Percentiles rank a stretch among this genome's conserved stretches.
Conservation (phyloP, 768 basidiomycete species). For the Serendipita indica region DNA sequence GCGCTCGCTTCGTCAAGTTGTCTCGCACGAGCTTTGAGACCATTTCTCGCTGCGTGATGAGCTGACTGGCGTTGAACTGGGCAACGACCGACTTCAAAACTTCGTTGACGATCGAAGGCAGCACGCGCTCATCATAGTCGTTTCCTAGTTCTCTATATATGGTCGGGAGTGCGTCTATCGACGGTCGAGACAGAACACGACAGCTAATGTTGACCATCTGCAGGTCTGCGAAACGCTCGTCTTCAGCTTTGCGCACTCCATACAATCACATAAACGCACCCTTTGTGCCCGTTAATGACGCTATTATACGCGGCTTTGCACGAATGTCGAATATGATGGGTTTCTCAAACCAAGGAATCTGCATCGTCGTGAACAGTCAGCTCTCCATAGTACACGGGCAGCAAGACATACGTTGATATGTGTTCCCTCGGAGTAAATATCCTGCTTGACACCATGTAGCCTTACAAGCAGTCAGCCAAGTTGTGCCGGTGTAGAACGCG, state of each 20-base stretch:
- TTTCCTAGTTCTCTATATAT: constrained; percentile 92
- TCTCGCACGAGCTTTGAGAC: constrained; percentile 92
- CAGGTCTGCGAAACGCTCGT: constrained; percentile 46
- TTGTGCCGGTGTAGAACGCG: not conserved
- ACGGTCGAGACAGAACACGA: constrained; percentile 89
- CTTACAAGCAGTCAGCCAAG: constrained; percentile 27
- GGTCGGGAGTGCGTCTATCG: constrained; percentile 56
- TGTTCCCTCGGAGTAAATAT: constrained; percentile 87
- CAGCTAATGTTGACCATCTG: constrained; percentile 97
- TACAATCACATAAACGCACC: constrained; percentile 30
- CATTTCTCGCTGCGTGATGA: constrained; percentile 96
- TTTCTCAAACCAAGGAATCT: constrained; percentile 97
- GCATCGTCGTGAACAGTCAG: not conserved
- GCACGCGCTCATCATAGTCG: constrained; percentile 93
- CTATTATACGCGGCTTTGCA: constrained; percentile 92
- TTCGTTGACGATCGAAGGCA: constrained; percentile 94
- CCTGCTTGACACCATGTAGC: constrained; percentile 63
- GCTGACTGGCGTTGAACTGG: constrained; percentile 96
- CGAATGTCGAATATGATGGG: constrained; percentile 95
- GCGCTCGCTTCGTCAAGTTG: constrained; percentile 71
- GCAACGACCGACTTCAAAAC: constrained; percentile 97
- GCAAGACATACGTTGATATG: constrained; percentile 59
- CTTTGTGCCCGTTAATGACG: constrained; percentile 96
- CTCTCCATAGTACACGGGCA: not conserved
- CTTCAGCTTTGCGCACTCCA: no score